Percentiles rank a stretch among this genome's conserved stretches.
Evolutionary conservation across 768 basidiomycete genomes (phyloP).

Genomic region (Trametes meyenii): DNA sequence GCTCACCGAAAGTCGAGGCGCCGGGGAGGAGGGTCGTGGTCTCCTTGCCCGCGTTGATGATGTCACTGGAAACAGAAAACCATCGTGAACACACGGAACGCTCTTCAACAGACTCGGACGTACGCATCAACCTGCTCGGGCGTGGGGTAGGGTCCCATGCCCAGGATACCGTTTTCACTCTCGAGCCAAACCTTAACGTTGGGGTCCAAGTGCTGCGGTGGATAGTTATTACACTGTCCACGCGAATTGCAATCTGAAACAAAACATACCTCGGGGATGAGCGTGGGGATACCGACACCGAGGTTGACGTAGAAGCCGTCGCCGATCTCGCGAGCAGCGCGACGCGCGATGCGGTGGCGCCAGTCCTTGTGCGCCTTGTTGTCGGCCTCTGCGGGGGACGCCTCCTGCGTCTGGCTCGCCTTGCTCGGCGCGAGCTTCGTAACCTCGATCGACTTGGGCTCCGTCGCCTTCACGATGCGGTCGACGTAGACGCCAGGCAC

Average conservation of each 20-base stretch:
- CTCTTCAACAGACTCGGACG: slow-evolving; percentile 34
- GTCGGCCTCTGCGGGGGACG: slow-evolving; percentile 15
- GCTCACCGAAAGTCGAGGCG: slow-evolving; percentile 81
- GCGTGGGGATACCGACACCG: slow-evolving; percentile 86
- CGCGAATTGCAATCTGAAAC: background rate
- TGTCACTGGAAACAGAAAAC: slow-evolving; percentile 52
- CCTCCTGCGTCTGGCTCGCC: slow-evolving; percentile 20
- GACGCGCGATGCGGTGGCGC: slow-evolving; percentile 69
- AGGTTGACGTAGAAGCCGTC: slow-evolving; percentile 87
- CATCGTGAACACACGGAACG: background rate
- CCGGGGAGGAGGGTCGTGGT: slow-evolving; percentile 90
- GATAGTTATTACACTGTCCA: background rate
- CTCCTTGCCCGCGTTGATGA: slow-evolving; percentile 93
- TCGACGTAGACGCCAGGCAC: slow-evolving; percentile 85
- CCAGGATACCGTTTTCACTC: slow-evolving; percentile 87
- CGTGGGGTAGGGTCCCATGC: slow-evolving; percentile 86
- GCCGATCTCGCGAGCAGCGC: slow-evolving; percentile 85
- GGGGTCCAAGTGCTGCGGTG: slow-evolving; percentile 56
- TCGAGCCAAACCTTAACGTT: slow-evolving; percentile 83
- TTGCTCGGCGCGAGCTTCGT: slow-evolving; percentile 55
- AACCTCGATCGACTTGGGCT: slow-evolving; percentile 78
- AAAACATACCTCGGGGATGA: slow-evolving; percentile 58
- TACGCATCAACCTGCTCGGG: slow-evolving; percentile 76
- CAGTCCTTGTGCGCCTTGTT: slow-evolving; percentile 35
- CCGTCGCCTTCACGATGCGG: slow-evolving; percentile 76